phyloP scores from a whole-genome alignment of 2,329 filamentous ascomycete genomes.

The Clonostachys sp. region DNA sequence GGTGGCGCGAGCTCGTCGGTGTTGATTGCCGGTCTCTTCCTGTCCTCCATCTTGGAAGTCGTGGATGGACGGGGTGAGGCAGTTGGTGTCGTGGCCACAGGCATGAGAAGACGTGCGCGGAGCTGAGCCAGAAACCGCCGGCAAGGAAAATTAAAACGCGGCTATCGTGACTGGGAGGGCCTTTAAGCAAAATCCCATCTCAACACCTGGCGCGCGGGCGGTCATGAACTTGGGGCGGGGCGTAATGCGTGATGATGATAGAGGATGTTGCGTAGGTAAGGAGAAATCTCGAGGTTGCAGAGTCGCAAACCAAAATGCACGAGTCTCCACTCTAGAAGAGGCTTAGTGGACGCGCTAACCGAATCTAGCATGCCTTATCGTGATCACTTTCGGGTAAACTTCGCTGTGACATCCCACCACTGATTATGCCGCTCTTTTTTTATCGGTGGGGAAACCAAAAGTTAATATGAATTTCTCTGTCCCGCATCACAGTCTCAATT shows the following conservation, averaged over 20 bases:
- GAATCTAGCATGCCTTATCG: constrained; percentile 10
- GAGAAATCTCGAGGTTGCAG: constrained; percentile 38
- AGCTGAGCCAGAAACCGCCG: constrained; percentile 1
- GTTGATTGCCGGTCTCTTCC: constrained; percentile 88
- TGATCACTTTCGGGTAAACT: constrained; percentile 1
- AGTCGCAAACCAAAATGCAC: constrained; percentile 30
- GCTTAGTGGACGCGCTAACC: constrained; percentile 26
- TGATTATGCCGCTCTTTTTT: background rate
- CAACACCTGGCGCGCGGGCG: constrained; percentile 20
- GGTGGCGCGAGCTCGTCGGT: constrained; percentile 82
- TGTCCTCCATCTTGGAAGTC: constrained; percentile 97
- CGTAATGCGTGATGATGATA: constrained; percentile 23
- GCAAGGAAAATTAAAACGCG: background rate
- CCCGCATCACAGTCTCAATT: background rate
- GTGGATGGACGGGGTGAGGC: constrained; percentile 71
- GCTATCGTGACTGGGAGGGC: constrained; percentile 7
- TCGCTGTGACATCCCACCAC: background rate
- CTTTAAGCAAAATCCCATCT: constrained; percentile 26
- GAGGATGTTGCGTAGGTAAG: constrained; percentile 24
- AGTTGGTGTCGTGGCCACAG: constrained; percentile 72
- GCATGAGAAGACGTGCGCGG: constrained; percentile 65
- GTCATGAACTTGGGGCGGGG: constrained; percentile 27
- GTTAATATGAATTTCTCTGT: background rate
- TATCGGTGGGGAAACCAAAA: background rate
- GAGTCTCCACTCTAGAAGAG: constrained; percentile 22